These are phyloP conservation scores for Calocybe cyanea DNA, from an alignment of 768 basidiomycete species.

Conservation along the genomic window DNA sequence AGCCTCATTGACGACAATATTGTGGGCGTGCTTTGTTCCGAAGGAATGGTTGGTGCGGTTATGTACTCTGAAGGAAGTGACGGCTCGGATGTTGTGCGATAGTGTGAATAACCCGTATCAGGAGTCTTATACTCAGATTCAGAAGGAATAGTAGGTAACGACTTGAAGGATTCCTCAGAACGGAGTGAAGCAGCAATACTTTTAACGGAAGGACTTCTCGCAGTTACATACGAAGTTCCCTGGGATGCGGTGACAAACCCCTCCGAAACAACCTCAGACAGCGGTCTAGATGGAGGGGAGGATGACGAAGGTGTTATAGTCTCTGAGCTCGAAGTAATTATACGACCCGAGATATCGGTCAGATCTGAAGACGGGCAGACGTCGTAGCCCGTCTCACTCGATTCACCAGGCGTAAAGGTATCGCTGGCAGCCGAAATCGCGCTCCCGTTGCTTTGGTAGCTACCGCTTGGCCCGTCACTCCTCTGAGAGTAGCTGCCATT, in stretches of 20 bases:
- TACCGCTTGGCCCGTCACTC: slow-evolving; percentile 15
- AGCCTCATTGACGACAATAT: slow-evolving; percentile 31
- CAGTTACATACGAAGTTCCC: slow-evolving; percentile 48
- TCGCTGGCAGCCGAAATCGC: slow-evolving; percentile 20
- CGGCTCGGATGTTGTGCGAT: slow-evolving; percentile 27
- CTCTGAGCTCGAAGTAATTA: slow-evolving; percentile 26
- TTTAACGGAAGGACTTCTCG: slow-evolving; percentile 37
- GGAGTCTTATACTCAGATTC: slow-evolving; percentile 38
- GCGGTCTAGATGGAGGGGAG: slow-evolving; percentile 25
- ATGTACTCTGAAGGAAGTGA: slow-evolving; percentile 37
- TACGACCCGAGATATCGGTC: slow-evolving; percentile 33
- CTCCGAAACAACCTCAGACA: slow-evolving; percentile 33
- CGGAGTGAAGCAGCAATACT: slow-evolving; percentile 47
- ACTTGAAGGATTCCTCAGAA: slow-evolving; percentile 49
- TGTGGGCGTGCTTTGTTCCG: slow-evolving; percentile 37
- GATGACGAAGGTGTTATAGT: slow-evolving; percentile 31
- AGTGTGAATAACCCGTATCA: slow-evolving; percentile 20
- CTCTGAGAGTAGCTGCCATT: slow-evolving; percentile 25
- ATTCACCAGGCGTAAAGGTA: slow-evolving; percentile 32
- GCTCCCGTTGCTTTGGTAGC: slow-evolving; percentile 11
- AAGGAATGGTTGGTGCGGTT: slow-evolving; percentile 49
- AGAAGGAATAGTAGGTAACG: slow-evolving; percentile 59
- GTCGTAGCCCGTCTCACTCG: slow-evolving; percentile 51
- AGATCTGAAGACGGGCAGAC: slow-evolving; percentile 51
- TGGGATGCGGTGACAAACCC: slow-evolving; percentile 43